Percentiles rank a stretch among this genome's conserved stretches.
Evolutionary conservation across 2,329 filamentous ascomycete genomes (phyloP).

Genomic region (Fusarium chlamydosporum): DNA sequence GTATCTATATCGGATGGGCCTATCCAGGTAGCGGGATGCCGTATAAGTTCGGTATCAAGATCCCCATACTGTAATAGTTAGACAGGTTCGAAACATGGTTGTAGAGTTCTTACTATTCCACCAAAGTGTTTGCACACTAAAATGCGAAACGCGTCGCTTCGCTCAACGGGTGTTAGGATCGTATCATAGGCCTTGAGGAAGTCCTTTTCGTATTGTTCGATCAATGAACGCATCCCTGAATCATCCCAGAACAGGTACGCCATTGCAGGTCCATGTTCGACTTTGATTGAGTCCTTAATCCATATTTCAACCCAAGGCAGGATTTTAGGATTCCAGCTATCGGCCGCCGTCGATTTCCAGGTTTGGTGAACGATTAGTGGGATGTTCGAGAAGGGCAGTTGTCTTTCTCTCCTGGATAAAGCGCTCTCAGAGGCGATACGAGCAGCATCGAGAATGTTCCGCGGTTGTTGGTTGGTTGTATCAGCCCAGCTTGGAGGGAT

Average conservation of each 20-base stretch:
- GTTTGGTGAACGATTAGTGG: constrained; percentile 9
- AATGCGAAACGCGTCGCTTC: constrained; percentile 13
- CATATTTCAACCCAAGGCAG: constrained; percentile 9
- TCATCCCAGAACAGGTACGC: constrained; percentile 18
- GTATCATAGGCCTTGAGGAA: constrained; percentile 6
- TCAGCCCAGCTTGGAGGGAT: constrained; percentile 7
- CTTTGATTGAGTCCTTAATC: background rate
- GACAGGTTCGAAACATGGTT: rapidly evolving
- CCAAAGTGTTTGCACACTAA: constrained; percentile 12
- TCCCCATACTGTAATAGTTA: background rate
- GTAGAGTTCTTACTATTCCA: background rate
- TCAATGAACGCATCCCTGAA: background rate
- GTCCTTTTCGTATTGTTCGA: background rate
- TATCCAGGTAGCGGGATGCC: constrained; percentile 8
- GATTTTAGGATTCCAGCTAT: background rate
- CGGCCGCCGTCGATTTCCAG: constrained; percentile 1
- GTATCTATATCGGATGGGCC: background rate
- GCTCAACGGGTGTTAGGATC: constrained; percentile 4
- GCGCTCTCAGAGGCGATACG: background rate
- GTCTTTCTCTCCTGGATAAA: background rate
- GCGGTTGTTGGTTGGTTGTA: background rate
- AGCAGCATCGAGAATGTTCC: constrained; percentile 4
- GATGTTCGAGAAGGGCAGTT: background rate
- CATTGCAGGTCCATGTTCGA: background rate
- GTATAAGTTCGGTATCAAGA: constrained; percentile 6